Conservation (phyloP, 345 rosid species). For the Clausena lansium region DNA sequence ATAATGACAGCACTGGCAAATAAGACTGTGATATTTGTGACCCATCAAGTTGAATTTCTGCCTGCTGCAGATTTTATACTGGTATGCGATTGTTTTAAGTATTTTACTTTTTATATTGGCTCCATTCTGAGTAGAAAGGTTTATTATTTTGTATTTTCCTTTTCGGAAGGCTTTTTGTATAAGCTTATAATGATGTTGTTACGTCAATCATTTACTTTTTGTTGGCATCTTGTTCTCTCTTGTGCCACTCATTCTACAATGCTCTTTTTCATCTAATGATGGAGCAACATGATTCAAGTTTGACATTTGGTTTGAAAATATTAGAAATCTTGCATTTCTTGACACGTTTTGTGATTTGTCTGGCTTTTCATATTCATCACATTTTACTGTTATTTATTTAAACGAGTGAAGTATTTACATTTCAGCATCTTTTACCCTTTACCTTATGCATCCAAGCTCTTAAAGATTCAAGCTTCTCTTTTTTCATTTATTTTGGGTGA, state of each 20-base stretch:
- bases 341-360: background rate
- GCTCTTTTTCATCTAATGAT: background rate
- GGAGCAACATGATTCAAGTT: background rate
- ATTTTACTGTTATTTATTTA: background rate
- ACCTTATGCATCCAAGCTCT: conserved; percentile 3
- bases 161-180: background rate
- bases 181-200: background rate
- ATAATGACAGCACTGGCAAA: conserved; percentile 77
- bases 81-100: conserved; percentile 50
- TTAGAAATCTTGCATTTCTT: background rate
- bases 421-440: background rate
- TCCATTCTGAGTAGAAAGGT: background rate
- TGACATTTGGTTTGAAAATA: background rate
- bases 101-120: conserved; percentile 18
- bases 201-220: background rate
- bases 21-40: conserved; percentile 92
- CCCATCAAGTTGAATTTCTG: conserved; percentile 99
- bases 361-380: background rate
- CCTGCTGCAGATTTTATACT: conserved; percentile 92
- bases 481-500: background rate
- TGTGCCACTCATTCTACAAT: background rate
- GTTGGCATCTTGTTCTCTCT: background rate
- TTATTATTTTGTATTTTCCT: background rate
- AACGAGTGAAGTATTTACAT: background rate
- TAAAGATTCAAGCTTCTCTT: background rate